Percentiles rank a stretch among this genome's conserved stretches.
These are phyloP conservation scores for Pterocarpus santalinus DNA, from an alignment of 306 rosid genomes.

Conservation along the genomic window DNA sequence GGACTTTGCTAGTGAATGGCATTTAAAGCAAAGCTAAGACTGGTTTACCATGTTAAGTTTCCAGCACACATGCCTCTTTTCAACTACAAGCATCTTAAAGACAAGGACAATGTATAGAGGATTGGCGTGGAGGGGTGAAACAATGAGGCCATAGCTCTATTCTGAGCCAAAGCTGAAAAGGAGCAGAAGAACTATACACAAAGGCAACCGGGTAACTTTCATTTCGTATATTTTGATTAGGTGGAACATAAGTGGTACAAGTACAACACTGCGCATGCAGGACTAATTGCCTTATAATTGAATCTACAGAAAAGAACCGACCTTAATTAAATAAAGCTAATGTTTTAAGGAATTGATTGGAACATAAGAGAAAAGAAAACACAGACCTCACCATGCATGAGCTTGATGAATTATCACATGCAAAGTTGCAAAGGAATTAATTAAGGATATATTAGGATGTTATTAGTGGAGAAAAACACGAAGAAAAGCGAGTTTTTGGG, in stretches of 20 bases:
- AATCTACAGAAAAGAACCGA: background rate
- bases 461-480: background rate
- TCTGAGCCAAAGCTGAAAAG: background rate
- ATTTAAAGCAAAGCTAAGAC: conserved; percentile 37
- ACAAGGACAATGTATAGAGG: background rate
- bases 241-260: background rate
- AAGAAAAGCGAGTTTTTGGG: background rate
- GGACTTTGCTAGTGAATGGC: conserved; percentile 19
- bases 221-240: conserved; percentile 1
- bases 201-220: background rate
- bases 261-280: background rate
- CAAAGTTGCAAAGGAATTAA: background rate
- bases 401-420: background rate
- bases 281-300: background rate
- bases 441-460: background rate
- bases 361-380: background rate
- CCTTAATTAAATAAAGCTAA: background rate
- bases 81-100: background rate
- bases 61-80: background rate
- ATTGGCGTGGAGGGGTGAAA: background rate
- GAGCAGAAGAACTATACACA: background rate
- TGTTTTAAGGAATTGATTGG: background rate
- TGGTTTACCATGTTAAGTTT: conserved; percentile 4
- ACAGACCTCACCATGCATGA: conserved; percentile 7
- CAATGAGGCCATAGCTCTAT: conserved; percentile 6